Evolutionary conservation across 2,329 filamentous ascomycete genomes (phyloP).

Genomic region (Malbranchea cinnamomea): DNA sequence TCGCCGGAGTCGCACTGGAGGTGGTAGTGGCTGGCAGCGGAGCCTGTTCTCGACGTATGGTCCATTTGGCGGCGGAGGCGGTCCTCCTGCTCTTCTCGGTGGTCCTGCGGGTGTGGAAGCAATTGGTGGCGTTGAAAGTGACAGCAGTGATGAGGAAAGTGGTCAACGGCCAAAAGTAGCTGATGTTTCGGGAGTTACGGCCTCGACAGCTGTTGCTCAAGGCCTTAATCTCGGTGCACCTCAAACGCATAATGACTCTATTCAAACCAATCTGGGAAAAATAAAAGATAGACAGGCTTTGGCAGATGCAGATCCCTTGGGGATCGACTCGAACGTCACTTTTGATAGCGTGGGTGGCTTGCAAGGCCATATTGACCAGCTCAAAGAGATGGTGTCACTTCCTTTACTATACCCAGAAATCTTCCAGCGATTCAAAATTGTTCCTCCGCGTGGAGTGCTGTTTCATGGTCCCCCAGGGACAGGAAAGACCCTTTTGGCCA

Average conservation of each 20-base stretch:
- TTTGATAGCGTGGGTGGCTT: conserved; percentile 90
- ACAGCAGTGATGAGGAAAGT: conserved; percentile 91
- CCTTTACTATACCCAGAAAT: conserved; percentile 90
- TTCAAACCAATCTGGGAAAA: conserved; percentile 71
- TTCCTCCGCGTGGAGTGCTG: conserved; percentile 81
- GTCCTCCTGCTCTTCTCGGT: conserved; percentile 53
- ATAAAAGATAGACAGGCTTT: conserved; percentile 84
- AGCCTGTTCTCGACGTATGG: conserved; percentile 80
- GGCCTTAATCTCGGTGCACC: conserved; percentile 39
- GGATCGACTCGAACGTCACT: conserved; percentile 81
- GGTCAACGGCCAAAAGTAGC: conserved; percentile 44
- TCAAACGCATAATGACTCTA: conserved; percentile 43
- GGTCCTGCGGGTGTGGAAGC: conserved; percentile 56
- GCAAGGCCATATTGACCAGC: conserved; percentile 83
- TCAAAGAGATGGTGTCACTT: conserved; percentile 97
- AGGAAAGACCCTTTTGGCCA: conserved; percentile 90
- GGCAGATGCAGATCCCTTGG: conserved; percentile 85
- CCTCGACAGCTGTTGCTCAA: conserved; percentile 37
- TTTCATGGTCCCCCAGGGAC: conserved; percentile 97
- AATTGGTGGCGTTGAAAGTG: conserved; percentile 70
- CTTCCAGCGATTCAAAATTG: conserved; percentile 81
- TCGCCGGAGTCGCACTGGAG: conserved; percentile 49
- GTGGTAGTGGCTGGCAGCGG: conserved; percentile 51
- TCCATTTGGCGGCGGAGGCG: conserved; percentile 77
- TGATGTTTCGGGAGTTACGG: conserved; percentile 51